These are phyloP conservation scores for Grifola frondosa DNA, from an alignment of 1,284 basidiomycete genomes.

Conservation along the genomic window DNA sequence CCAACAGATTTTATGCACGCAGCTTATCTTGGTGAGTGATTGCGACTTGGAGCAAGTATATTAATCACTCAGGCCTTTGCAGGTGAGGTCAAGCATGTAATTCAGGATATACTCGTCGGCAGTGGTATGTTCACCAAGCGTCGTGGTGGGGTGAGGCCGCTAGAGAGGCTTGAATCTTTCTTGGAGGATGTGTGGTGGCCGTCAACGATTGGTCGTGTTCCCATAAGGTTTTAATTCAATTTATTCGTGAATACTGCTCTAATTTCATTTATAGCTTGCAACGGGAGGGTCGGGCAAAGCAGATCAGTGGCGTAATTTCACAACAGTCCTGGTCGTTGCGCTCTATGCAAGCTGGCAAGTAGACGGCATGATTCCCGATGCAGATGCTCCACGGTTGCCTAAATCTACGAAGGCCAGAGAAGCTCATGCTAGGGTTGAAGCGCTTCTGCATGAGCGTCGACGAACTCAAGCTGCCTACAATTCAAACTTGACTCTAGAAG, in stretches of 20 bases:
- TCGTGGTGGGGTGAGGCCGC: conserved; percentile 4
- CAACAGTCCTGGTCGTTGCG: conserved; percentile 17
- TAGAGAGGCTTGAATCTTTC: conserved; percentile 12
- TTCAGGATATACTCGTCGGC: conserved; percentile 20
- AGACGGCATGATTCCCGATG: conserved; percentile 25
- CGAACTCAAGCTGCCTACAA: conserved; percentile 3
- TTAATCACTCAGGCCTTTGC: not conserved
- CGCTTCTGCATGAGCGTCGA: conserved; percentile 10
- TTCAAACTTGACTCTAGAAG: conserved; percentile 4
- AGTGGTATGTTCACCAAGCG: conserved; percentile 21
- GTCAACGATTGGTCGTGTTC: conserved; percentile 15
- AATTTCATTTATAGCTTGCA: conserved; percentile 15
- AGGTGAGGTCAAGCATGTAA: conserved; percentile 22
- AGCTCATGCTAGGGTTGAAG: conserved; percentile 9
- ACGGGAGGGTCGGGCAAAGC: conserved; percentile 25
- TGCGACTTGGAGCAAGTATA: not conserved
- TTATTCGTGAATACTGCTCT: conserved; percentile 1
- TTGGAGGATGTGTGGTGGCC: conserved; percentile 24
- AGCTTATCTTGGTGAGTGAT: conserved; percentile 12
- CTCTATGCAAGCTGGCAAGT: conserved; percentile 24
- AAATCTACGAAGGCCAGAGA: conserved; percentile 14
- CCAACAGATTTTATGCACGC: conserved; percentile 21
- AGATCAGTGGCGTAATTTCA: conserved; percentile 25
- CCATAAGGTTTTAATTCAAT: conserved; percentile 9
- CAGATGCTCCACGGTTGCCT: conserved; percentile 17